Conservation (phyloP, 345 rosid genomes). For the Erucastrum elatum region DNA sequence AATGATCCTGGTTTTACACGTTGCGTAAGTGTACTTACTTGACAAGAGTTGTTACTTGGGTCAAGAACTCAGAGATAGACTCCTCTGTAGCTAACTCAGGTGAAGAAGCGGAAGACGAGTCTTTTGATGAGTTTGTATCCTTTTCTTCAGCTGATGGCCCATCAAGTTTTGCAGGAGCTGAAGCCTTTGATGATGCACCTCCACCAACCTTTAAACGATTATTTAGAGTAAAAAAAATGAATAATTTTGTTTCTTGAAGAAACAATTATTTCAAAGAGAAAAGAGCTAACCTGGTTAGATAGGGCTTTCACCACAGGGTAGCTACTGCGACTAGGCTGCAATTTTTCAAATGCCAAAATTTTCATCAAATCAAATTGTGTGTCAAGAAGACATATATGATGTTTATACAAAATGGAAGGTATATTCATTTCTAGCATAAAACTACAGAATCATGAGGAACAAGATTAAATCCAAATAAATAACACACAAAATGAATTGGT, state of each 20-base stretch:
- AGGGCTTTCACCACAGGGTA: constrained; percentile 58
- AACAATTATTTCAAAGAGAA: constrained; percentile 42
- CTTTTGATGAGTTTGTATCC: constrained; percentile 41
- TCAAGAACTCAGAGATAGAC: constrained; percentile 68
- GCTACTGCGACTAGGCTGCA: constrained; percentile 44
- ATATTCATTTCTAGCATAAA: too few relatives aligned
- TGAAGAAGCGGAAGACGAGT: constrained; percentile 39
- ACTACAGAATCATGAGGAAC: too few relatives aligned
- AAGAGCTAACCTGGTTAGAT: constrained; percentile 59
- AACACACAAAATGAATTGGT: background rate
- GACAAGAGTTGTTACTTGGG: constrained; percentile 79
- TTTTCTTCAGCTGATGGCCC: constrained; percentile 42
- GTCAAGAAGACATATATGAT: too few relatives aligned
- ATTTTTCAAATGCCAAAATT: constrained; percentile 33
- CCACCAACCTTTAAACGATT: constrained; percentile 50
- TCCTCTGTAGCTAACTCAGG: constrained; percentile 56
- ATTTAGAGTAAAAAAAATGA: constrained; percentile 31
- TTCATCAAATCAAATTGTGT: background rate
- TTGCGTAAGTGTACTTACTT: constrained; percentile 48
- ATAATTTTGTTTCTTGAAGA: background rate
- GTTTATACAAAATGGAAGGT: background rate
- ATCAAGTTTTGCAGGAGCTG: constrained; percentile 49
- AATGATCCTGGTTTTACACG: background rate
- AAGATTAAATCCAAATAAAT: too few relatives aligned
- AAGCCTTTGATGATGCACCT: constrained; percentile 58